A percentile compares a stretch with the other conserved stretches of the same genome.
Evolutionary conservation across 345 rosid species (phyloP).

Genomic region (Melastoma malabathricum): DNA sequence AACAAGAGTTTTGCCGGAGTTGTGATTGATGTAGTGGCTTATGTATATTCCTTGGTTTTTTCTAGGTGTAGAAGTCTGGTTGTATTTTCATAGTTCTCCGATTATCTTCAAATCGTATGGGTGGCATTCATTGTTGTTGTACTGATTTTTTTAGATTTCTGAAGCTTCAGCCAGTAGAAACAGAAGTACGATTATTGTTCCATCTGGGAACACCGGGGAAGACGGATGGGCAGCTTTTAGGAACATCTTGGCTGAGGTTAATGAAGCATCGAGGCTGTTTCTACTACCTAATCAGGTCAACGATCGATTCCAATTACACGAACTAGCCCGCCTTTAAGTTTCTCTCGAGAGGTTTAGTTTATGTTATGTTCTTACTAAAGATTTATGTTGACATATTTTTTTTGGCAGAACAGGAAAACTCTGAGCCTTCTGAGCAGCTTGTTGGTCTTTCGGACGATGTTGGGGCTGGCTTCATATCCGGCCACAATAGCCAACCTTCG

Average conservation of each 20-base stretch:
- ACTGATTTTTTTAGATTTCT: slow-evolving; percentile 42
- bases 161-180: slow-evolving; percentile 95
- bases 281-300: slow-evolving; percentile 64
- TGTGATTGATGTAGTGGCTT: too few relatives aligned
- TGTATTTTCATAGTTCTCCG: too few relatives aligned
- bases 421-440: slow-evolving; percentile 56
- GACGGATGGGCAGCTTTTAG: slow-evolving; percentile 99
- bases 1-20: too few relatives aligned
- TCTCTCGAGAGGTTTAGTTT: not conserved
- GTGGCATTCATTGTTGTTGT: not conserved
- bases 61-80: too few relatives aligned
- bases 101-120: too few relatives aligned
- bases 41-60: too few relatives aligned
- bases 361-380: not conserved
- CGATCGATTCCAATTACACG: slow-evolving; percentile 6
- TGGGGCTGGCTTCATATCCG: slow-evolving; percentile 98
- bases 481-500: slow-evolving; percentile 64
- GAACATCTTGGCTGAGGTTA: slow-evolving; percentile 79
- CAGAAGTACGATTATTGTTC: slow-evolving; percentile 91
- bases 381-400: not conserved
- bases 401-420: slow-evolving; percentile 38
- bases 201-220: slow-evolving; percentile 75
- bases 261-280: slow-evolving; percentile 72
- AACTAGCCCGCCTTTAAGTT: not conserved
- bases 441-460: slow-evolving; percentile 98